Evolutionary conservation across 495 filamentous ascomycete species (phyloP), one percentile per base, ranked within the genome.

Genomic region (Xylaria curta): DNA sequence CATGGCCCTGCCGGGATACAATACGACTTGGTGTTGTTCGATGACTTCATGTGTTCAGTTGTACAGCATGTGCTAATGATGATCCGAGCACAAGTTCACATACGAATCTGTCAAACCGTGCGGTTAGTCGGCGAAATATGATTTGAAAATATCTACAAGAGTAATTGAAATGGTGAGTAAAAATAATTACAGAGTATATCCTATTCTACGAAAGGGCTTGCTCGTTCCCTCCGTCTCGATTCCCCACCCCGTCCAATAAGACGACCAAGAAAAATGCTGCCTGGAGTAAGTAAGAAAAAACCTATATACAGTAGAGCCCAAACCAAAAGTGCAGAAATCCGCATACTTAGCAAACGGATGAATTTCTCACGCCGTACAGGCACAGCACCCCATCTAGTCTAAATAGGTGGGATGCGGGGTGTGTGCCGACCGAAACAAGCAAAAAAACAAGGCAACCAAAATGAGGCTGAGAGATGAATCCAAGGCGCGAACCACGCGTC

Each of bases 381-480:
- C 3, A 42, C 38, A 42, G 38, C 10, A 38, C 36, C 19, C 36
- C 9, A 40, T n/a, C 59, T 42, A 42, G 36, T 3, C 38, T 40
- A 10, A 40, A 40, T 40, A 40, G 21, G 59, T 24, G 51, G 12
- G 53, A 31, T 56, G 53, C 53, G 53, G 53, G 51, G 40, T 15
- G 24, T 44, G 38, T 6, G 58, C 7, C 36, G 19, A 42, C n/a
- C 5, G 7, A 44, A 38, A 42, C 38, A 12, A 12, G 38, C 9
- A 3, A 19, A 24, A 36, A 69, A 70, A 53, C 13, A 51, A 70
- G 68, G 68, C 68, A 70, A 70, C 68, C 59, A 63, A 10, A 56
- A 33, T 68, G 66, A 59, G 67, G 67, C 67, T 69, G 67, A 69
- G 54, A 61, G 59, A 42, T 47, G 5, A 17, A 19, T 19, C 31